Percentiles rank a stretch among this genome's conserved stretches.
These are phyloP conservation scores for Fraxinus paxiana DNA, from an alignment of 305 asterid species.

Conservation along the genomic window DNA sequence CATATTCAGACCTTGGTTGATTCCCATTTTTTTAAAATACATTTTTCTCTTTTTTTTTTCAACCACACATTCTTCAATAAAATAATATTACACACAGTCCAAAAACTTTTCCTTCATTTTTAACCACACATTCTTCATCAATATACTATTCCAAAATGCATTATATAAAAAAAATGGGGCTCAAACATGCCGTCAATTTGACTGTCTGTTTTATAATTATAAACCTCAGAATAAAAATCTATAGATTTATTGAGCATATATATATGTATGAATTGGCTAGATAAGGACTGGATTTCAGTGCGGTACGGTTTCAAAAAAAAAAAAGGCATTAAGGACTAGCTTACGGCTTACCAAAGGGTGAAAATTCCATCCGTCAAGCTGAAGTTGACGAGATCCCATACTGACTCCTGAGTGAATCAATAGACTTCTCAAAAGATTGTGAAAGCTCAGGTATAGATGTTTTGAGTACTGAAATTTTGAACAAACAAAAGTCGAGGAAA, in stretches of 20 bases:
- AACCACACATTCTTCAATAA: no score
- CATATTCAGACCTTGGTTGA: not conserved
- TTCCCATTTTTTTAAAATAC: no score
- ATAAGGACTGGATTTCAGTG: not conserved
- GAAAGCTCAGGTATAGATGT: constrained; percentile 64
- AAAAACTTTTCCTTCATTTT: no score
- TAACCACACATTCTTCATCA: no score
- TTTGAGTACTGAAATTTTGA: constrained; percentile 53
- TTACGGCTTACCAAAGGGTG: constrained; percentile 33
- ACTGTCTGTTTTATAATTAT: not conserved
- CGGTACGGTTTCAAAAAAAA: not conserved
- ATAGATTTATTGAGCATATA: no score
- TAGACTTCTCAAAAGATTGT: constrained; percentile 56
- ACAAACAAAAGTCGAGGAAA: not conserved
- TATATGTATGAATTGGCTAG: not conserved
- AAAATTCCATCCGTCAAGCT: constrained; percentile 27
- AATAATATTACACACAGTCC: no score
- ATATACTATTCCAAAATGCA: no score
- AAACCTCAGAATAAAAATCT: not conserved
- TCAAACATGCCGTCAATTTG: not conserved
- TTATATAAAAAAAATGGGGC: no score
- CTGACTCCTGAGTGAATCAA: constrained; percentile 63
- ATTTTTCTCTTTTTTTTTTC: no score
- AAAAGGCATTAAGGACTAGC: constrained; percentile 17
- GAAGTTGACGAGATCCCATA: constrained; percentile 54